These are phyloP conservation scores for Plantago ovata DNA, from an alignment of 257 asterid species.

Conservation along the genomic window DNA sequence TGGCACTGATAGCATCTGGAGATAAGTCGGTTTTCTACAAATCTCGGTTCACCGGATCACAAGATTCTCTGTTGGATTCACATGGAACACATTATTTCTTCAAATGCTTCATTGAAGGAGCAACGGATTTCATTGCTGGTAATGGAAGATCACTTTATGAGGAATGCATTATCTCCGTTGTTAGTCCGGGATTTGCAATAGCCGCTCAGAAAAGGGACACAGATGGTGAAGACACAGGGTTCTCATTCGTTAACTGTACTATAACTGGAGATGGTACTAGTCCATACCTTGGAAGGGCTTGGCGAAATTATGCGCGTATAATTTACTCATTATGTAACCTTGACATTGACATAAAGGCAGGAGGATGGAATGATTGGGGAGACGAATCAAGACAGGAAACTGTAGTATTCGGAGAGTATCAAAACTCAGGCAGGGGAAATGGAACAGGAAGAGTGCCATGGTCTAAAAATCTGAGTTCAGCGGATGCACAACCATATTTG, in stretches of 20 bases:
- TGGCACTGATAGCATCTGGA: no score
- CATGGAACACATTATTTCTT: slow-evolving; percentile 47
- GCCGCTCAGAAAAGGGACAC: slow-evolving; percentile 58
- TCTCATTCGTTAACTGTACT: slow-evolving; percentile 53
- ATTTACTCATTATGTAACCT: slow-evolving; percentile 41
- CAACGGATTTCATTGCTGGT: slow-evolving; percentile 66
- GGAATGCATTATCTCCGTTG: slow-evolving; percentile 30
- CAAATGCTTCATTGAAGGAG: slow-evolving; percentile 58
- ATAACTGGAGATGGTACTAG: slow-evolving; percentile 30
- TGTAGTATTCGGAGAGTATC: no score
- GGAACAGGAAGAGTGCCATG: slow-evolving; percentile 1
- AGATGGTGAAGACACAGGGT: slow-evolving; percentile 44
- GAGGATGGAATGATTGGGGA: slow-evolving; percentile 68
- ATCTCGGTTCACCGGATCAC: slow-evolving; percentile 55
- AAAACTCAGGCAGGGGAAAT: no score
- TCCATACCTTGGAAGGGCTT: slow-evolving; percentile 63
- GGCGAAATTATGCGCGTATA: slow-evolving; percentile 58
- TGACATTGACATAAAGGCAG: slow-evolving; percentile 29
- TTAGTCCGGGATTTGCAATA: slow-evolving; percentile 34
- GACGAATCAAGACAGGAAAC: slow-evolving; percentile 8
- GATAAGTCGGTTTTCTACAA: slow-evolving; percentile 54
- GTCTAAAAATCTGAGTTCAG: slow-evolving; percentile 35
- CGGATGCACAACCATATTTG: slow-evolving; percentile 35
- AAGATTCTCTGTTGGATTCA: slow-evolving; percentile 68
- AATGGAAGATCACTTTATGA: slow-evolving; percentile 57